These are phyloP conservation scores for Amauroascus verrucosus DNA, from an alignment of 2,329 filamentous ascomycete genomes.

Conservation along the genomic window DNA sequence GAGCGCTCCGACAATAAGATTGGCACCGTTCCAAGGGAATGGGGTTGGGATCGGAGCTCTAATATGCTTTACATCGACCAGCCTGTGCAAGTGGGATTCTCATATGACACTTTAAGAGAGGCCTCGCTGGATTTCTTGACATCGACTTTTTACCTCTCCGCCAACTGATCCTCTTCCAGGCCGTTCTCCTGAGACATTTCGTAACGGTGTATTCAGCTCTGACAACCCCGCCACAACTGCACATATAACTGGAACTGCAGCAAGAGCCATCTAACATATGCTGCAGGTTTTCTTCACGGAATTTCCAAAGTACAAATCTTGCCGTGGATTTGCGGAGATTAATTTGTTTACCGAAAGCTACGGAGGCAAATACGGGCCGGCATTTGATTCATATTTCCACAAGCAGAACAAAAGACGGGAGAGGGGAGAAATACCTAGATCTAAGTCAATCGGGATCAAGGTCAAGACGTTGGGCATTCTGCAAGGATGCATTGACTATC, in stretches of 20 bases:
- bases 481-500: constrained; percentile 53
- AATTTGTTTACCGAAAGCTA: constrained; percentile 39
- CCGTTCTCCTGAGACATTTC: constrained; percentile 27
- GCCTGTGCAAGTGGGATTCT: constrained; percentile 45
- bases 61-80: constrained; percentile 64
- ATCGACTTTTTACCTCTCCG: constrained; percentile 8
- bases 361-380: constrained; percentile 37
- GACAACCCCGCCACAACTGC: constrained; percentile 37
- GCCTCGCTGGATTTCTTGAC: constrained; percentile 16
- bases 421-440: not conserved
- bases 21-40: constrained; percentile 37
- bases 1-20: constrained; percentile 28
- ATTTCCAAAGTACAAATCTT: constrained; percentile 52
- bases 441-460: constrained; percentile 32
- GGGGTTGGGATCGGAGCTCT: constrained; percentile 47
- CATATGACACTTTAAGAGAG: constrained; percentile 14
- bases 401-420: constrained; percentile 29
- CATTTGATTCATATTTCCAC: constrained; percentile 32
- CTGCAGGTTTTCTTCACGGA: constrained; percentile 52
- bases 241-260: constrained; percentile 44
- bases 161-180: constrained; percentile 35
- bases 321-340: constrained; percentile 30
- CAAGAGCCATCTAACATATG: constrained; percentile 49
- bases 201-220: constrained; percentile 45
- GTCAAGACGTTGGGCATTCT: constrained; percentile 47